These are phyloP conservation scores for Botrytis elliptica DNA, from an alignment of 2,329 filamentous ascomycete species.

Conservation along the genomic window DNA sequence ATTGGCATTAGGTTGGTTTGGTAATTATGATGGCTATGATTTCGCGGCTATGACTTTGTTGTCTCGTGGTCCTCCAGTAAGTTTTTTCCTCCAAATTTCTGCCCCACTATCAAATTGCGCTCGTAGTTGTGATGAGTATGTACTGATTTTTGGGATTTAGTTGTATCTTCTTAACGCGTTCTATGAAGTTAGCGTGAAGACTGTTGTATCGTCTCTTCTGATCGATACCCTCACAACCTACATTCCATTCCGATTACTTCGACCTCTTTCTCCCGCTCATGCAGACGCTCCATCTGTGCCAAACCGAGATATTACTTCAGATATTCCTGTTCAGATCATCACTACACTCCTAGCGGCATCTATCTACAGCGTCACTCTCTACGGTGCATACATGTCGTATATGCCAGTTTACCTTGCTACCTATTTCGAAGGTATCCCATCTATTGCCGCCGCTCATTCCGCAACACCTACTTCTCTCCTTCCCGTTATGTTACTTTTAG, in stretches of 20 bases:
- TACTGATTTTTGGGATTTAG: slow-evolving; percentile 41
- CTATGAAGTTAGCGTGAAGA: slow-evolving; percentile 65
- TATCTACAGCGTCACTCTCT: slow-evolving; percentile 74
- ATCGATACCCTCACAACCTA: slow-evolving; percentile 70
- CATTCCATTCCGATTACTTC: slow-evolving; percentile 73
- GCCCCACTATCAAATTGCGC: not conserved
- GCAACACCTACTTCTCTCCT: slow-evolving; percentile 61
- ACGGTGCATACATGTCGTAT: slow-evolving; percentile 65
- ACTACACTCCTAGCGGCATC: slow-evolving; percentile 67
- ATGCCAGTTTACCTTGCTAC: slow-evolving; percentile 70
- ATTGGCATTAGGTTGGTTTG: slow-evolving; percentile 70
- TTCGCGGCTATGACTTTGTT: slow-evolving; percentile 65
- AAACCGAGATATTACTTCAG: slow-evolving; percentile 64
- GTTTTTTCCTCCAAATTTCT: slow-evolving; percentile 28
- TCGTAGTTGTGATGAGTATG: not conserved
- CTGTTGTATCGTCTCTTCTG: slow-evolving; percentile 58
- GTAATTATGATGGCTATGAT: slow-evolving; percentile 72
- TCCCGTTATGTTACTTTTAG: slow-evolving; percentile 56
- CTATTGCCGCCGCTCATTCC: slow-evolving; percentile 65
- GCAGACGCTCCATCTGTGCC: slow-evolving; percentile 51
- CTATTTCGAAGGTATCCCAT: slow-evolving; percentile 71
- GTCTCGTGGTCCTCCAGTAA: slow-evolving; percentile 69
- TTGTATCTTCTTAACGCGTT: slow-evolving; percentile 75
- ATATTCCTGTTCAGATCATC: slow-evolving; percentile 60
- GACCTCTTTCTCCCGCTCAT: slow-evolving; percentile 64